These are phyloP conservation scores for Flaveria linearis DNA, from an alignment of 129 eudicot species.

Conservation along the genomic window DNA sequence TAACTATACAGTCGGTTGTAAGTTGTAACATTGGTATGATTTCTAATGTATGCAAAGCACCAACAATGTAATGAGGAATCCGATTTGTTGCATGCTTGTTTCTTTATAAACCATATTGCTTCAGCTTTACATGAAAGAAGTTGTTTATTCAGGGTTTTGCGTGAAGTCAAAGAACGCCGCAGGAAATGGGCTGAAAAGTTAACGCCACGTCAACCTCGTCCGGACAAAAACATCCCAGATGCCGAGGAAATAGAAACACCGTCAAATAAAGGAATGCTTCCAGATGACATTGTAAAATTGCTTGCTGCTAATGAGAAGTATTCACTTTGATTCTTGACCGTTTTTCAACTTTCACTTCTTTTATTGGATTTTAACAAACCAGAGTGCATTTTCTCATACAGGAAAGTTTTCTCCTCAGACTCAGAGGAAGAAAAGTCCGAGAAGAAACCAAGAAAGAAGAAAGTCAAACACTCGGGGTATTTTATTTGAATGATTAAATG, in stretches of 20 bases:
- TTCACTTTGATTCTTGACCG: background rate
- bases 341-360: background rate
- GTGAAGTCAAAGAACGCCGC: constrained; percentile 87
- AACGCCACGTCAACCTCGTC: constrained; percentile 56
- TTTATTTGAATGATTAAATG: background rate
- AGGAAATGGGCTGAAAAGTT: constrained; percentile 74
- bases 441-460: constrained; percentile 68
- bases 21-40: background rate
- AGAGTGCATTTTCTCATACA: constrained; percentile 35
- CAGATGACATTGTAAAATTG: constrained; percentile 74
- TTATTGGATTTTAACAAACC: background rate
- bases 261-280: constrained; percentile 64
- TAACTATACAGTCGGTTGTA: background rate
- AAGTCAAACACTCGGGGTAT: constrained; percentile 61
- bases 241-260: constrained; percentile 40
- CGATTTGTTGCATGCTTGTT: background rate
- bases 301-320: constrained; percentile 82
- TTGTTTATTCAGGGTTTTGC: constrained; percentile 51
- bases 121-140: background rate
- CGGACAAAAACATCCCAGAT: constrained; percentile 37
- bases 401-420: constrained; percentile 83
- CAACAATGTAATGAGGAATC: too few species aligned
- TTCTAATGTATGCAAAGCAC: background rate
- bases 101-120: background rate
- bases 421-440: constrained; percentile 64